Evolutionary conservation across 2,329 filamentous ascomycete genomes (phyloP), one percentile per base, ranked within the genome.

Genomic region (Chaetothyriales sp.): DNA sequence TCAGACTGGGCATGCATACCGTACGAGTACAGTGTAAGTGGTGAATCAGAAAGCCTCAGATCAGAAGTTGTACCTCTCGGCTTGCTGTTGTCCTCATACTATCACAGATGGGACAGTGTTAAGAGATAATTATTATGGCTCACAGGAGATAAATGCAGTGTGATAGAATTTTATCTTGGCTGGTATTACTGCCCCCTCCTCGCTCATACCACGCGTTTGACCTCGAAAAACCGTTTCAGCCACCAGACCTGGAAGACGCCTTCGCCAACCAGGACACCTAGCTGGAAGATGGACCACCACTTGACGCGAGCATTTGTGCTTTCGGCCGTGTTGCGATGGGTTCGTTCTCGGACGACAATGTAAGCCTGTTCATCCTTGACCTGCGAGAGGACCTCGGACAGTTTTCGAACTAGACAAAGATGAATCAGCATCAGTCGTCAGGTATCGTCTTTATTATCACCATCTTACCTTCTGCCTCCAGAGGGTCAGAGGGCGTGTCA

Each of bases 161-260:
- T n/a, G n/a, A n/a, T n/a, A n/a, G n/a, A n/a, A n/a, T n/a, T n/a
- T n/a, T n/a, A n/a, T n/a, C n/a, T n/a, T 32, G 28, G 10, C 28
- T 5, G 8, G 10, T 32, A 5, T 9, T 32, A 32, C 28, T 5
- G 28, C 10, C 10, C 10, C 22, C 7, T 10, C 5, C 5, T 15
- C 5, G 32, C 32, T 49, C 48, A 83, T 59, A 82, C 77, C 48
- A 82, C 78, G 48, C 79, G 73, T 72, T 83, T 80, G 62, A 84
- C 80, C 81, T 95, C 89, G 65, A 95, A 95, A 78, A 98, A 98
- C 65, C 92, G 80, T 73, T 94, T 92, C 67, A 98, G 71, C 89
- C 92, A 98, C 90, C 92, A 98, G 59, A 98, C 90, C 74, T 98
- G 92, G 76, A 98, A 98, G 59, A 95, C 74, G 54, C 88, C 92